phyloP scores from a whole-genome alignment of 2,329 filamentous ascomycete species.

The Pyricularia sp. region DNA sequence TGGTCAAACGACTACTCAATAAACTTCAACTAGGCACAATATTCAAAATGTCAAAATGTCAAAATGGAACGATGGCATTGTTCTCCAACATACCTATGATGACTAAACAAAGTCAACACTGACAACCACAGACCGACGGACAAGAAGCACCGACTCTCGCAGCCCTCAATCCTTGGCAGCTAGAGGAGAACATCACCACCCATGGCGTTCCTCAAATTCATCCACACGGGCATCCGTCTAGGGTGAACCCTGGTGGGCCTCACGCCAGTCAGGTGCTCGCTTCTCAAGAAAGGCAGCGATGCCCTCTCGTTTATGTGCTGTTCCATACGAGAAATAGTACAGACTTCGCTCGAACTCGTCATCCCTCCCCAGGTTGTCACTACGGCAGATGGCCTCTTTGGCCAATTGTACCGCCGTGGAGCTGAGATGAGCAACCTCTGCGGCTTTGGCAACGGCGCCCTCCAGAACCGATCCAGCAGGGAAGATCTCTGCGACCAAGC shows the following conservation, averaged over 20 bases:
- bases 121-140: neutral
- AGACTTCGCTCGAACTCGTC: constrained; percentile 9
- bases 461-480: constrained; percentile 20
- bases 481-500: constrained; percentile 25
- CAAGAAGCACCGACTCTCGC: neutral
- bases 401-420: constrained; percentile 22
- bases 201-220: neutral
- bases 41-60: neutral
- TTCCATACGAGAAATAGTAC: constrained; percentile 23
- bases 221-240: neutral
- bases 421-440: constrained; percentile 22
- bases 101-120: neutral
- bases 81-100: neutral
- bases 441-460: constrained; percentile 23
- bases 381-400: constrained; percentile 25
- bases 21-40: neutral
- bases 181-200: neutral
- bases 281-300: constrained; percentile 28
- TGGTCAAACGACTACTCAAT: neutral
- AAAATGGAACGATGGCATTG: neutral
- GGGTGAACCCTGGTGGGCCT: neutral
- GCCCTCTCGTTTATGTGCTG: constrained; percentile 26
- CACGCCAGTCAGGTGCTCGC: constrained; percentile 11
- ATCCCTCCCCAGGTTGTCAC: constrained; percentile 7
- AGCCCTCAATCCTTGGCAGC: neutral